phyloP scores from a whole-genome alignment of 495 filamentous ascomycete species.

The Hypoxylon intermedium region DNA sequence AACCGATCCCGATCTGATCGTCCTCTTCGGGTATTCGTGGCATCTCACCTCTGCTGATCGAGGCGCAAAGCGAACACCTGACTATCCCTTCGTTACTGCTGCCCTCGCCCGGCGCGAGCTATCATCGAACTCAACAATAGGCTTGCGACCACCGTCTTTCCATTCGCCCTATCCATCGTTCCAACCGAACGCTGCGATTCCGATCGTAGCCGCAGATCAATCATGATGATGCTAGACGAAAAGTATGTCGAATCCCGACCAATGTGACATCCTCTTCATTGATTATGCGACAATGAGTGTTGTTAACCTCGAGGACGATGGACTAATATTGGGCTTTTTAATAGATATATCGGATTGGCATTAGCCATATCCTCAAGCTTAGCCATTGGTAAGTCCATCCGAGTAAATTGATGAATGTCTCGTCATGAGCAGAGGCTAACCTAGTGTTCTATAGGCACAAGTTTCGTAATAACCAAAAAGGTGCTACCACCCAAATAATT shows the following conservation, averaged over 20 bases:
- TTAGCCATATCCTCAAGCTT: constrained; percentile 91
- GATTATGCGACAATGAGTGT: constrained; percentile 1
- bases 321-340: constrained; percentile 45
- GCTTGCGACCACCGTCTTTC: constrained; percentile 28
- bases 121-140: constrained; percentile 11
- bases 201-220: constrained; percentile 33
- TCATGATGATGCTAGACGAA: constrained; percentile 76
- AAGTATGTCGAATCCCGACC: constrained; percentile 66
- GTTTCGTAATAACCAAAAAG: constrained; percentile 95
- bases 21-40: constrained; percentile 41
- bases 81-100: constrained; percentile 28
- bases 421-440: constrained; percentile 33
- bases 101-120: constrained; percentile 53
- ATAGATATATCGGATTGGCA: constrained; percentile 87
- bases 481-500: constrained; percentile 50
- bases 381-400: constrained; percentile 78
- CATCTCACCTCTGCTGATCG: constrained; percentile 38
- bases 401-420: not conserved
- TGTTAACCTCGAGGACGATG: constrained; percentile 2
- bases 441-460: constrained; percentile 66
- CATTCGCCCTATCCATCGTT: constrained; percentile 12
- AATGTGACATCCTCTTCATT: not conserved
- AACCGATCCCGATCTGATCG: constrained; percentile 37
- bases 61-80: constrained; percentile 39
- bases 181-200: constrained; percentile 28